phyloP scores from a whole-genome alignment of 768 basidiomycete genomes.

The Leucocoprinus leucothites region DNA sequence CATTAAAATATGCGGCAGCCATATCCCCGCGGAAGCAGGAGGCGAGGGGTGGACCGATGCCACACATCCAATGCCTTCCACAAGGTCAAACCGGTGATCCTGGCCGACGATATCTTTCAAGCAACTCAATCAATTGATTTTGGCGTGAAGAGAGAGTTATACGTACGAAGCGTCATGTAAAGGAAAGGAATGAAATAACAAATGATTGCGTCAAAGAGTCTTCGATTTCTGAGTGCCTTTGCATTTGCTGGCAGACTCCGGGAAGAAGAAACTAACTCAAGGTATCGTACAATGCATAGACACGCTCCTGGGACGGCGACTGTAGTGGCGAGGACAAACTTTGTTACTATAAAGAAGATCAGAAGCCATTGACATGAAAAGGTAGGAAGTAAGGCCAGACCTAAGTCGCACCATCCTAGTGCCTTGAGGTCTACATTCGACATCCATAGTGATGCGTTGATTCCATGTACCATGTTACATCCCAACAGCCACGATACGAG shows the following conservation, averaged over 20 bases:
- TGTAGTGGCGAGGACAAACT: slow-evolving; percentile 46
- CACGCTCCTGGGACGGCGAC: slow-evolving; percentile 59
- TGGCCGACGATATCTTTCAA: slow-evolving; percentile 51
- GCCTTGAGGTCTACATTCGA: slow-evolving; percentile 41
- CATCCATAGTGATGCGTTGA: slow-evolving; percentile 64
- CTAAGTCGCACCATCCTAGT: slow-evolving; percentile 76
- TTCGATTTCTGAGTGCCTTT: slow-evolving; percentile 35
- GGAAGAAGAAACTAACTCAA: slow-evolving; percentile 52
- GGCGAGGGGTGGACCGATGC: slow-evolving; percentile 43
- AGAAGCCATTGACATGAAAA: not conserved
- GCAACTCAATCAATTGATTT: slow-evolving; percentile 1
- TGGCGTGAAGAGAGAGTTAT: not conserved
- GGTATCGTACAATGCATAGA: slow-evolving; percentile 51
- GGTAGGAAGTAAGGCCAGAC: slow-evolving; percentile 28
- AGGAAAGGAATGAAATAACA: slow-evolving; percentile 55
- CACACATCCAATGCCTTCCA: slow-evolving; percentile 53
- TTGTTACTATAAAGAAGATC: slow-evolving; percentile 42
- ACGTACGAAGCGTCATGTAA: slow-evolving; percentile 60
- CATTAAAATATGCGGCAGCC: slow-evolving; percentile 43
- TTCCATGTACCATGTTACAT: slow-evolving; percentile 45
- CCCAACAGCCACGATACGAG: slow-evolving; percentile 51
- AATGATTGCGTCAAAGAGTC: slow-evolving; percentile 40
- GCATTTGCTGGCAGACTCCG: slow-evolving; percentile 29
- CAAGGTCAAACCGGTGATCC: slow-evolving; percentile 61
- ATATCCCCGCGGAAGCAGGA: slow-evolving; percentile 39